phyloP scores from a whole-genome alignment of 108 stramenopile genomes.

The Skeletonema tropicum region DNA sequence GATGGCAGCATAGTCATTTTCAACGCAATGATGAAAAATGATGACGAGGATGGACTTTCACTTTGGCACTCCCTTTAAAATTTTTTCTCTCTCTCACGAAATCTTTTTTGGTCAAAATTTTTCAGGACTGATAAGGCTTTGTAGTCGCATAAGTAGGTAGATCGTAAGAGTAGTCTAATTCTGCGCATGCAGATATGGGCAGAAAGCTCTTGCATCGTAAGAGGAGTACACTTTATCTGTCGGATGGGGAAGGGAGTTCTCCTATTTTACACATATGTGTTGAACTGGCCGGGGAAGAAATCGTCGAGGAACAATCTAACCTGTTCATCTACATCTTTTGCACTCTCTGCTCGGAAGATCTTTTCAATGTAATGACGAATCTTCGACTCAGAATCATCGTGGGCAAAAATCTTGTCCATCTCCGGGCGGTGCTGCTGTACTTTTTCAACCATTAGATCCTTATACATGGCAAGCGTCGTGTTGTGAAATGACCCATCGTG shows the following conservation, averaged over 20 bases:
- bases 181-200: too few species aligned
- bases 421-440: not conserved
- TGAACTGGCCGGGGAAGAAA: slow-evolving; percentile 19
- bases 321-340: slow-evolving; percentile 17
- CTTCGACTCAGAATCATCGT: slow-evolving; percentile 10
- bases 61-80: too few species aligned
- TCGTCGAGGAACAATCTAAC: slow-evolving; percentile 17
- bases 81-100: too few species aligned
- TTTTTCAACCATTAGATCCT: slow-evolving; percentile 27
- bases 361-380: slow-evolving; percentile 13
- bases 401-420: not conserved
- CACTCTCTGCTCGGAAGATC: slow-evolving; percentile 6
- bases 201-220: too few species aligned
- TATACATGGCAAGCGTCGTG: slow-evolving; percentile 21
- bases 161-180: too few species aligned
- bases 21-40: too few species aligned
- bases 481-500: not conserved
- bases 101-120: too few species aligned
- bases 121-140: too few species aligned
- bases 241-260: not conserved
- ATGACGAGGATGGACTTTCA: too few species aligned
- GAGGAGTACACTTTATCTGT: too few species aligned
- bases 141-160: too few species aligned
- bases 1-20: not conserved
- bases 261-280: not conserved